Evolutionary conservation across 306 rosid genomes (phyloP).

Genomic region (Lathyrus oleraceus): DNA sequence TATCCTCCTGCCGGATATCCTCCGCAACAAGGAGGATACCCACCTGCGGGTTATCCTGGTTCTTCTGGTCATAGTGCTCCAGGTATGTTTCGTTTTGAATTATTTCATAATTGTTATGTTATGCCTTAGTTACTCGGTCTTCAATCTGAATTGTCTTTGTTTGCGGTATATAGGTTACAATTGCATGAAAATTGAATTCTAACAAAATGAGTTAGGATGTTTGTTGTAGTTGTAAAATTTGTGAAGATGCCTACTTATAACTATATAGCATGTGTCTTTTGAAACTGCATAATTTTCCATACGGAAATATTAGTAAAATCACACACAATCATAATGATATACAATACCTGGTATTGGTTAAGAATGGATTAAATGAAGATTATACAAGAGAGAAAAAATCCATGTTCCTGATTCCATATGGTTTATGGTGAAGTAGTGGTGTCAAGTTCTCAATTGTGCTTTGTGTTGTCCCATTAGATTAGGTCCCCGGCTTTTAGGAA

Average conservation of each 20-base stretch:
- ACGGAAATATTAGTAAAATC: background rate
- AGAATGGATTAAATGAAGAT: background rate
- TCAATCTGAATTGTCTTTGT: background rate
- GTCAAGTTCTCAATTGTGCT: background rate
- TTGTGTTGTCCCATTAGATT: background rate
- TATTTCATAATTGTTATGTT: background rate
- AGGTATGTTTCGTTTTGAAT: conserved; percentile 43
- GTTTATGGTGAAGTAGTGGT: conserved; percentile 4
- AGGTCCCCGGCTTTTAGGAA: background rate
- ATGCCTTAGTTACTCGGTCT: too few relatives aligned
- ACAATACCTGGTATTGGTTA: background rate
- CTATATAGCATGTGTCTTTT: background rate
- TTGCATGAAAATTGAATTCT: background rate
- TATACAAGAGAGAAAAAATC: background rate
- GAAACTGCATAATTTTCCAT: background rate
- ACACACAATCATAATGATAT: background rate
- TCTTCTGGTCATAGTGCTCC: conserved; percentile 52
- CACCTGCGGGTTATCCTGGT: conserved; percentile 70
- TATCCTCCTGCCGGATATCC: conserved; percentile 29
- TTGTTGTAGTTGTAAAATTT: conserved; percentile 3
- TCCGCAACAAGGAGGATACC: conserved; percentile 36
- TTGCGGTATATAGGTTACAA: background rate
- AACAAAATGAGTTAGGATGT: background rate
- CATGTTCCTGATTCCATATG: background rate
- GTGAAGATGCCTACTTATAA: background rate